phyloP scores from a whole-genome alignment of 1,139 yeast species.

The Saccharomyces hybrid region DNA sequence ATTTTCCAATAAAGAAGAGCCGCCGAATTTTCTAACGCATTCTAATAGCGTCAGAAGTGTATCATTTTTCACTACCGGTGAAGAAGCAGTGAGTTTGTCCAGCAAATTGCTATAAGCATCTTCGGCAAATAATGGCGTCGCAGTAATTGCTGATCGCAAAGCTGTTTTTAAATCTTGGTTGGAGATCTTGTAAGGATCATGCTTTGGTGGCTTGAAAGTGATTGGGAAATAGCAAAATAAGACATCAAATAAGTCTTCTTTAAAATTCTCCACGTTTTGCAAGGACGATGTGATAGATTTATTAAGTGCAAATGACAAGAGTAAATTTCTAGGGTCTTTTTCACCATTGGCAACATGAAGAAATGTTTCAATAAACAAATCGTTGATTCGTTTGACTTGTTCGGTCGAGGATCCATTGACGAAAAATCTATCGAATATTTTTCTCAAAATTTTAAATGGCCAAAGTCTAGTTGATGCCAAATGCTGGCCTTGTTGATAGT shows the following conservation, averaged over 20 bases:
- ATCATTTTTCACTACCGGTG: slow-evolving; percentile 70
- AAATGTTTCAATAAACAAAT: slow-evolving; percentile 46
- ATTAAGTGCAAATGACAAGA: too few species aligned
- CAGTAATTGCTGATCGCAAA: slow-evolving; percentile 52
- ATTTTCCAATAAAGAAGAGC: slow-evolving; percentile 40
- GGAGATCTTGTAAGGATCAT: slow-evolving; percentile 82
- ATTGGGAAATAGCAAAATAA: slow-evolving; percentile 95
- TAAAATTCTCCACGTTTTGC: slow-evolving; percentile 35
- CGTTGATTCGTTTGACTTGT: slow-evolving; percentile 9
- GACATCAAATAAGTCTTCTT: slow-evolving; percentile 73
- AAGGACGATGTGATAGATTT: too few species aligned
- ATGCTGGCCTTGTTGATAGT: slow-evolving; percentile 53
- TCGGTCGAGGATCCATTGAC: slow-evolving; percentile 11
- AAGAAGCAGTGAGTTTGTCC: slow-evolving; percentile 80
- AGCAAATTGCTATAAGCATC: slow-evolving; percentile 72
- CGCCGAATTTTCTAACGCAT: slow-evolving; percentile 49
- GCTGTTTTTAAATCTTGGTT: slow-evolving; percentile 59
- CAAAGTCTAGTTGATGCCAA: slow-evolving; percentile 59
- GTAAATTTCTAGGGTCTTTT: slow-evolving; percentile 84
- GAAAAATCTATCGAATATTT: slow-evolving; percentile 27
- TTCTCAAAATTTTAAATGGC: slow-evolving; percentile 47
- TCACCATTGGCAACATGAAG: slow-evolving; percentile 74
- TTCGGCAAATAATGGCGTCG: slow-evolving; percentile 57
- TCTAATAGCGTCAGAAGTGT: slow-evolving; percentile 54
- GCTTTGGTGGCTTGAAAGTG: slow-evolving; percentile 86